phyloP scores from a whole-genome alignment of 768 basidiomycete genomes.

The Termitomyces sp. region DNA sequence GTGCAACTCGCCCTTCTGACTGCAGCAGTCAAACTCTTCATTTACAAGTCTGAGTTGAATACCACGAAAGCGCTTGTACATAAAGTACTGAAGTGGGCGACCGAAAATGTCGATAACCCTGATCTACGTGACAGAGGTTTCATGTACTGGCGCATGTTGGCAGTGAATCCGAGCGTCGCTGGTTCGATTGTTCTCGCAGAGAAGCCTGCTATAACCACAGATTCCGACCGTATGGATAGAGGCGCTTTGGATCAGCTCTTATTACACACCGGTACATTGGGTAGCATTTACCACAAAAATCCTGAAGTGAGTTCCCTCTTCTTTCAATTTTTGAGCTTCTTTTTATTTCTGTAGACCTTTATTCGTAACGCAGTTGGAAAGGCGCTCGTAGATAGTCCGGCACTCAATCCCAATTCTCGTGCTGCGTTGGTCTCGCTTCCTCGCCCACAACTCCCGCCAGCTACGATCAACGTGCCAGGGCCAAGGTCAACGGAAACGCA shows the following conservation, averaged over 20 bases:
- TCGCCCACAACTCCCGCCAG: conserved; percentile 42
- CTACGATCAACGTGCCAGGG: conserved; percentile 48
- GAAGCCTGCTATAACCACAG: conserved; percentile 96
- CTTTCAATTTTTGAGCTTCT: not conserved
- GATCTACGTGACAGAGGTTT: conserved; percentile 96
- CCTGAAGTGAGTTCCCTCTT: conserved; percentile 59
- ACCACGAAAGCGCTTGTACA: conserved; percentile 86
- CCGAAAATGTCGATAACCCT: conserved; percentile 97
- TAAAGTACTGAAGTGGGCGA: conserved; percentile 94
- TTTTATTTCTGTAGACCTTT: conserved; percentile 61
- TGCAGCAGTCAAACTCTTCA: conserved; percentile 93
- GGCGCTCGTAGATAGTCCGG: conserved; percentile 82
- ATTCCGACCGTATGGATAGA: conserved; percentile 96
- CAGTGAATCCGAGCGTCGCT: conserved; percentile 85
- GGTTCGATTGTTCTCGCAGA: conserved; percentile 87
- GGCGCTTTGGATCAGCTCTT: conserved; percentile 93
- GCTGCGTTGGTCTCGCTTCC: conserved; percentile 61
- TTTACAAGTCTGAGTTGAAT: conserved; percentile 81
- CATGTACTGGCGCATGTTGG: conserved; percentile 99
- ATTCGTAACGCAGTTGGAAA: conserved; percentile 86
- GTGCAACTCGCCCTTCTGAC: conserved; percentile 95
- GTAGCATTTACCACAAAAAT: conserved; percentile 97
- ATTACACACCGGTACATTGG: conserved; percentile 88
- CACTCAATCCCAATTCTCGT: conserved; percentile 78
- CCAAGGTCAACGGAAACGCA: conserved; percentile 56